Evolutionary conservation across 139 green algal genomes (phyloP).

Genomic region (Limnomonas spitsbergensis): DNA sequence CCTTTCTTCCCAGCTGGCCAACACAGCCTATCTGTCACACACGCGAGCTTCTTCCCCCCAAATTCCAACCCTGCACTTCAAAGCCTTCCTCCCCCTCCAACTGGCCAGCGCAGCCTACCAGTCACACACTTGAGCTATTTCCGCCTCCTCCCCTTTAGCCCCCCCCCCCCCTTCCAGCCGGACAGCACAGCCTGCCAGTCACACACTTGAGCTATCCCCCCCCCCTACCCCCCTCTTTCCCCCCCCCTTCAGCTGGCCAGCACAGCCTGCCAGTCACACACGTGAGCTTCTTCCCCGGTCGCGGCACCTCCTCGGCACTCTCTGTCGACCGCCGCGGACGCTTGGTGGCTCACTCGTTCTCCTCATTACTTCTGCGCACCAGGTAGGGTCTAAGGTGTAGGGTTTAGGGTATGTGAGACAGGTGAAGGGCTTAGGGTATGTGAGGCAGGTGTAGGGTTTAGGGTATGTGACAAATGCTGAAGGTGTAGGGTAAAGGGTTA

Average conservation of each 20-base stretch:
- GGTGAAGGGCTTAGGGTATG: not conserved
- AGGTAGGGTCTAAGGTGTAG: not conserved
- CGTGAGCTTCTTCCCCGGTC: slow-evolving; percentile 40
- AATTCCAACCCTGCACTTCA: no score
- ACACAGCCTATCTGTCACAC: no score
- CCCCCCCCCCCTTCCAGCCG: no score
- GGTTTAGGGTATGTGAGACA: not conserved
- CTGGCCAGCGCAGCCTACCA: no score
- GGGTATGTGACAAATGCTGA: not conserved
- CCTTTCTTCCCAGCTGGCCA: no score
- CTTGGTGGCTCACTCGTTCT: slow-evolving; percentile 32
- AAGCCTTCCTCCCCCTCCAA: no score
- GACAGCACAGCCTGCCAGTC: no score
- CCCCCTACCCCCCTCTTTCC: no score
- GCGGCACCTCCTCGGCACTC: slow-evolving; percentile 21
- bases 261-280: slow-evolving; percentile 35
- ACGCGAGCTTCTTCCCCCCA: no score
- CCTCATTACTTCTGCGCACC: slow-evolving; percentile 28
- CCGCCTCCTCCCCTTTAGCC: no score
- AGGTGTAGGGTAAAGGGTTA: not conserved
- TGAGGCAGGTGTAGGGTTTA: not conserved
- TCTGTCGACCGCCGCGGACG: slow-evolving; percentile 37
- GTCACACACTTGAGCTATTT: no score
- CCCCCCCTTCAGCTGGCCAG: slow-evolving; percentile 17
- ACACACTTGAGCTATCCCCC: no score